Conservation (phyloP, 169 alveolate species). For the Pseudocohnilembus persalinus region DNA sequence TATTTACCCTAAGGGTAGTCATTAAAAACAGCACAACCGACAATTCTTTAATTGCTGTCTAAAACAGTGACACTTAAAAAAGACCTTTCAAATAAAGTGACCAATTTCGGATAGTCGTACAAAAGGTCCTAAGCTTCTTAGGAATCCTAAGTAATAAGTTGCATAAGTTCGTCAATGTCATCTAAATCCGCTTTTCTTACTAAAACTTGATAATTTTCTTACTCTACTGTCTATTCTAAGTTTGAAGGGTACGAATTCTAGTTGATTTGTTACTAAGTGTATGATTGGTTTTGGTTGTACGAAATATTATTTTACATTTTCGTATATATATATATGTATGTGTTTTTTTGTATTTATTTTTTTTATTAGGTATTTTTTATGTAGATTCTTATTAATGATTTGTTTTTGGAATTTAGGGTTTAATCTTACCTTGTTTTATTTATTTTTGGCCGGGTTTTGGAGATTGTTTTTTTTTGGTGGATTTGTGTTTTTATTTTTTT, state of each 20-base stretch:
- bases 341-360: not conserved
- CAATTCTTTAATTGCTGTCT: constrained; percentile 55
- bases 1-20: constrained; percentile 68
- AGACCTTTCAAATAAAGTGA: constrained; percentile 62
- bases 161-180: constrained; percentile 52
- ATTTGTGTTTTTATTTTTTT: no score
- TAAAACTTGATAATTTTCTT: constrained; percentile 21
- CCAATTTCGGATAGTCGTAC: constrained; percentile 66
- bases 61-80: constrained; percentile 63
- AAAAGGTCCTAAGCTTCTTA: constrained; percentile 59
- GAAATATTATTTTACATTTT: no score
- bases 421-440: not conserved
- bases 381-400: no score
- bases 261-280: no score
- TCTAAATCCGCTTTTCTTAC: constrained; percentile 45
- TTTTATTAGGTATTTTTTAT: no score
- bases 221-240: not conserved
- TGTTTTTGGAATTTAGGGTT: not conserved
- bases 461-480: not conserved
- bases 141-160: constrained; percentile 48
- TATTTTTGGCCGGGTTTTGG: not conserved
- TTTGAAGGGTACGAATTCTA: not conserved
- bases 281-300: not conserved
- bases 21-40: constrained; percentile 72
- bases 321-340: not conserved